Base-by-base conservation (phyloP, 2,329 filamentous ascomycete genomes). In the Penicillium sp. region DNA sequence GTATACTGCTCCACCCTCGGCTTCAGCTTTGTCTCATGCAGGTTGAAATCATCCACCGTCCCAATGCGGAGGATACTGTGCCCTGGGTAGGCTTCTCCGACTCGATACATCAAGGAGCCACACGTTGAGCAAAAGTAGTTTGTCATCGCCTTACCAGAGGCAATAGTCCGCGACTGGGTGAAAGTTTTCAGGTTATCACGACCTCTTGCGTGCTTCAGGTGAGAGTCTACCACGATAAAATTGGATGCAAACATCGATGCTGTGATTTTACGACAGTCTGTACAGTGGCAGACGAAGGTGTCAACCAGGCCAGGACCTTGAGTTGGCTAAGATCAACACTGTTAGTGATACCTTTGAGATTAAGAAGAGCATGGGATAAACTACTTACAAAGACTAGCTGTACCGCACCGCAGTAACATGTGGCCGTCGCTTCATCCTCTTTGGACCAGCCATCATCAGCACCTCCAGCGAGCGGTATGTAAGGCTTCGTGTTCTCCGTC, bases 191-290 rank as follows among this genome's bases (percentile, higher is more conserved):
- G 74, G 27, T 77, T 79, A 0, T 82, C 79, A 4, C 71, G 68
- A 8, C 84, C 84, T 11, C 83, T 81, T 0, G 82, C 9, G 59
- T 84, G 78, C 44, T 66, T 76, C 0, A 85, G 60, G 53, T 79
- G 54, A 0, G 66, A 62, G 64, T 83, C 75, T 10, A 64, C 57
- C 39, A 85, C 68, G 54, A 76, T 75, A 64, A 87, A 84, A 70
- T 84, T 86, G 49, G 82, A 80, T 2, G 83, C 80, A 69, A 84
- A 86, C 80, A 86, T 84, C 0, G 83, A 84, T 0, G 83, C 82
- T 0, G 83, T 86, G 56, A 87, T 75, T 62, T 87, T 87, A 63
- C 75, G 83, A 69, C 83, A 87, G 70, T 87, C 84, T 32, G 71
- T 67, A 67, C 84, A 87, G 72, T 87, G 76, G 71, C 84, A 87